Base-by-base conservation (phyloP, 306 rosid species). In the Rubus parviflorus region DNA sequence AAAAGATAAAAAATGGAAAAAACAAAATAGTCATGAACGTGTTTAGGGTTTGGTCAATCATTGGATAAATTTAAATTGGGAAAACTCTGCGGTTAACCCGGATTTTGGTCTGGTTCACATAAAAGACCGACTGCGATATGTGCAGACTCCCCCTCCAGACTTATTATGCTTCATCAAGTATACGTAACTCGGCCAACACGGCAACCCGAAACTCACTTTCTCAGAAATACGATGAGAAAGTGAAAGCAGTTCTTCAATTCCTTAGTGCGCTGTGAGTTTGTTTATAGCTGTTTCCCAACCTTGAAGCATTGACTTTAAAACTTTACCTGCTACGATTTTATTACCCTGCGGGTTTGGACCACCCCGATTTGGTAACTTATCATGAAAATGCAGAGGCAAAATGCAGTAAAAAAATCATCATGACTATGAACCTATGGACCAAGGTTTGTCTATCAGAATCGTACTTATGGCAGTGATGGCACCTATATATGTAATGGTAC, bases 71-170 rank as follows among this genome's bases (percentile, higher is more conserved):
- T 30, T 8, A 37, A 75, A 83, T 79, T 68, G 78, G 69, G 75
- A 63, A 85, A 85, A 74, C 64, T 82, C 75, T 75, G 82, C 82
- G 68, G 66, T 67, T 82, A 73, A 73, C 8, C 80, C 75, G 86
- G 84, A 45, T 41, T 30, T 53, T 63, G 82, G 88, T 85, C 86
- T 80, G 80, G 75, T 85, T 85, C 86, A 85, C 84, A 85, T 85
- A 60, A 65, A 64, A 37, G 46, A 20, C 3, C 37, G 5, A 64
- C 70, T 17, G 48, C 47, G 38, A 64, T 38, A 64, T 16, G 16
- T 63, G 46, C 13, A 37, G 22, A 63, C 22, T 25, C 2, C 7
- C 7, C 20, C 6, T 37, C 46, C 68, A 63, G 23, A 63, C 7
- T 15, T 15, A 63, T 37, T 37, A 63, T 15, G 68, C 22, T n/a